Evolutionary conservation across 495 filamentous ascomycete species (phyloP).

Genomic region (Daldinia childiae): DNA sequence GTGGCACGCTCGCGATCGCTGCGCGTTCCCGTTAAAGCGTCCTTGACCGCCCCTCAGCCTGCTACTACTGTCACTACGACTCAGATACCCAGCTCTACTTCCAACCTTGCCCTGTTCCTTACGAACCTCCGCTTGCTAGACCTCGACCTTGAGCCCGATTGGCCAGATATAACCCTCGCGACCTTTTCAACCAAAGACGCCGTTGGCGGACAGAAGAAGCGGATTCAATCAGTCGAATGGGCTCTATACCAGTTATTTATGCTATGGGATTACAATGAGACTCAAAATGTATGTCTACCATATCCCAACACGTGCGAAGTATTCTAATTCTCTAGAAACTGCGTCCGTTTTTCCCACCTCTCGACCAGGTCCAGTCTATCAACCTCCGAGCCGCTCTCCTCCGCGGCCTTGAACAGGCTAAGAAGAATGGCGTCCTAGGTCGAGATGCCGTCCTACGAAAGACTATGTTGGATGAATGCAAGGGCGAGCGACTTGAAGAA

Average conservation of each 20-base stretch:
- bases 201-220: conserved; percentile 77
- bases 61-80: conserved; percentile 22
- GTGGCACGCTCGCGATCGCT: conserved; percentile 42
- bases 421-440: conserved; percentile 84
- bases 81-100: conserved; percentile 50
- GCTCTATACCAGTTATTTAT: conserved; percentile 81
- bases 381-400: conserved; percentile 90
- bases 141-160: conserved; percentile 76
- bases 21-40: conserved; percentile 39
- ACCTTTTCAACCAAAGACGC: conserved; percentile 72
- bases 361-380: conserved; percentile 85
- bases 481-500: conserved; percentile 82
- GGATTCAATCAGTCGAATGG: conserved; percentile 84
- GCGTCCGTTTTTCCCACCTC: conserved; percentile 86
- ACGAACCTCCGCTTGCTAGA: conserved; percentile 83
- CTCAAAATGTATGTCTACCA: conserved; percentile 68
- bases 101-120: conserved; percentile 73
- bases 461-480: conserved; percentile 93
- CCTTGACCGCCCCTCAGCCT: conserved; percentile 45
- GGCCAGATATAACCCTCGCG: conserved; percentile 73
- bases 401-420: conserved; percentile 77
- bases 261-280: conserved; percentile 79
- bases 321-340: conserved; percentile 69
- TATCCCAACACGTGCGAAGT: background rate
- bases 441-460: conserved; percentile 81